Evolutionary conservation across 2,329 filamentous ascomycete species (phyloP).

Genomic region (Mollisia scopiformis): DNA sequence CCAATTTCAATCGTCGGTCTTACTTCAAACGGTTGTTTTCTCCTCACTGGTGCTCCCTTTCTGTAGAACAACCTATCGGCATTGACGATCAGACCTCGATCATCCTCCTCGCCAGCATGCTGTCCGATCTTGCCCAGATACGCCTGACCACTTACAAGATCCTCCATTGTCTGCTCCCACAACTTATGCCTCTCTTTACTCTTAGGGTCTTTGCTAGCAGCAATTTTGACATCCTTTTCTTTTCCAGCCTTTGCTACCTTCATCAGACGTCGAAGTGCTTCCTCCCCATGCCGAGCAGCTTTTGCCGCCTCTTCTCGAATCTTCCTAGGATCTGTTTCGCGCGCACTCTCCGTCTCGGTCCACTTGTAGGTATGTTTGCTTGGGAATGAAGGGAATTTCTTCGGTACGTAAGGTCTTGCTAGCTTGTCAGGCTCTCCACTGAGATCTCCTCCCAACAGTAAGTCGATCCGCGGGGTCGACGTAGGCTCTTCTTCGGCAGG

Average conservation of each 20-base stretch:
- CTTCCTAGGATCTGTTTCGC: constrained; percentile 57
- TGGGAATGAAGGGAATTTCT: constrained; percentile 62
- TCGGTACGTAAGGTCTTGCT: constrained; percentile 58
- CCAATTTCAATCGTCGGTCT: neutral
- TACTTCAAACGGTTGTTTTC: constrained; percentile 16
- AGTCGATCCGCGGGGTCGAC: constrained; percentile 41
- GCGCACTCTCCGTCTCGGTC: constrained; percentile 50
- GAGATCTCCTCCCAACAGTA: constrained; percentile 51
- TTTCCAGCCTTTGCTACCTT: constrained; percentile 66
- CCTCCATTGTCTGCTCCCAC: constrained; percentile 65
- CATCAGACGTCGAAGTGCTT: constrained; percentile 61
- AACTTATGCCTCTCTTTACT: constrained; percentile 59
- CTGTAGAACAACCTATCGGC: constrained; percentile 55
- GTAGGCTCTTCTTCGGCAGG: constrained; percentile 43
- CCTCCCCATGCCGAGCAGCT: constrained; percentile 64
- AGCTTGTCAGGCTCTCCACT: constrained; percentile 62
- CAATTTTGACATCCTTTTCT: constrained; percentile 63
- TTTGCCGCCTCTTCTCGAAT: constrained; percentile 62
- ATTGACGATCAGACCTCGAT: constrained; percentile 68
- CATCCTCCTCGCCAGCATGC: constrained; percentile 47
- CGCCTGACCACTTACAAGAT: constrained; percentile 41
- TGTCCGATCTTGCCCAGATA: constrained; percentile 25
- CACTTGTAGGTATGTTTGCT: constrained; percentile 67
- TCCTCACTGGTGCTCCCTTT: constrained; percentile 38
- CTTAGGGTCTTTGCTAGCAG: constrained; percentile 51